Conservation (phyloP, 176 grass and related monocot genomes). For the Bolboschoenus planiculmis region DNA sequence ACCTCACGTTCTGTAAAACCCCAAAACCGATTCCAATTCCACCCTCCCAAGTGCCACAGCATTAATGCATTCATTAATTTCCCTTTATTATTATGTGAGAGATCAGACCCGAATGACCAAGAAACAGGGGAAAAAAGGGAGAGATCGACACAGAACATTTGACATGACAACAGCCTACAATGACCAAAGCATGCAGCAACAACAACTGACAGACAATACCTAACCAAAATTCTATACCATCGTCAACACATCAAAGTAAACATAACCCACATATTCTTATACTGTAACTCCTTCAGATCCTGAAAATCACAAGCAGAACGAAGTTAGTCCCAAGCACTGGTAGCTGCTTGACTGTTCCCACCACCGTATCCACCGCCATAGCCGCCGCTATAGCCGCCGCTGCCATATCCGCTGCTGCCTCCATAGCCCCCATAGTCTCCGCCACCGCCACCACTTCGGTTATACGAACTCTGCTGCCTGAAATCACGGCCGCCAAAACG, state of each 20-base stretch:
- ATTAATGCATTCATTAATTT: slow-evolving; percentile 16
- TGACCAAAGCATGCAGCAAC: slow-evolving; percentile 1
- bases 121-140: not conserved
- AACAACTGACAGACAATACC: slow-evolving; percentile 7
- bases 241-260: slow-evolving; percentile 21
- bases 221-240: slow-evolving; percentile 28
- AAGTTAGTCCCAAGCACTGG: slow-evolving; percentile 68
- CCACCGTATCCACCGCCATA: slow-evolving; percentile 34
- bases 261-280: slow-evolving; percentile 1
- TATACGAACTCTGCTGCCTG: slow-evolving; percentile 39
- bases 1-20: slow-evolving; percentile 14
- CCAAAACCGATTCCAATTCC: slow-evolving; percentile 1
- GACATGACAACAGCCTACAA: slow-evolving; percentile 16
- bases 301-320: not conserved
- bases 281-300: slow-evolving; percentile 3
- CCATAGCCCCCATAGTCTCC: slow-evolving; percentile 11
- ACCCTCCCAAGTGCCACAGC: slow-evolving; percentile 19
- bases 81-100: slow-evolving; percentile 10
- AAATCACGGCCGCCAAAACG: slow-evolving; percentile 75
- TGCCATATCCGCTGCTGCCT: slow-evolving; percentile 26
- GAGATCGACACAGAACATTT: slow-evolving; percentile 8
- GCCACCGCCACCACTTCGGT: slow-evolving; percentile 37
- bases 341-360: slow-evolving; percentile 35
- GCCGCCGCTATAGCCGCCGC: slow-evolving; percentile 19
- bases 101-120: slow-evolving; percentile 8